Conservation (phyloP, 768 basidiomycete genomes). For the Lactifluus hygrophoroides region DNA sequence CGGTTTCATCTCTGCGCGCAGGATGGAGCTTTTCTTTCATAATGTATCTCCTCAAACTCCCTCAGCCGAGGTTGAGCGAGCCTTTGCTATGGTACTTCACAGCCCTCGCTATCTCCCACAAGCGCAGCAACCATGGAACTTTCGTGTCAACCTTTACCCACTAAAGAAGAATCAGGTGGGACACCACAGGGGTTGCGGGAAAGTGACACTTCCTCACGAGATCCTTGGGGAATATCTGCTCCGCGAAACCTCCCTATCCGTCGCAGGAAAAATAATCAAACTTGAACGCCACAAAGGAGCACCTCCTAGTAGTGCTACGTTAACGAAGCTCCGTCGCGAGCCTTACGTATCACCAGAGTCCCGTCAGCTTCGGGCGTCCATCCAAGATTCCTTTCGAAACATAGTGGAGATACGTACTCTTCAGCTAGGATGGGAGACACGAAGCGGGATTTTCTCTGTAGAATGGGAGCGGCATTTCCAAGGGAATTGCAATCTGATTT, state of each 20-base stretch:
- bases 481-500: conserved; percentile 28
- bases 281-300: conserved; percentile 20
- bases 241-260: conserved; percentile 22
- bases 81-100: conserved; percentile 42
- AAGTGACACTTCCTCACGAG: conserved; percentile 39
- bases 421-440: conserved; percentile 56
- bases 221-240: conserved; percentile 38
- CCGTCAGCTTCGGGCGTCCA: background rate
- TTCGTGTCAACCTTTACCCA: conserved; percentile 42
- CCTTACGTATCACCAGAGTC: conserved; percentile 14
- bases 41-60: conserved; percentile 22
- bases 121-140: conserved; percentile 36
- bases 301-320: conserved; percentile 24
- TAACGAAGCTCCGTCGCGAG: conserved; percentile 11
- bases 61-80: conserved; percentile 20
- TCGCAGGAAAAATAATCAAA: conserved; percentile 29
- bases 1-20: background rate
- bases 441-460: conserved; percentile 47
- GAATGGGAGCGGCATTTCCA: conserved; percentile 41
- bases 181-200: conserved; percentile 36
- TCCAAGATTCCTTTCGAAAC: conserved; percentile 24
- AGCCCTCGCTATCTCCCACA: conserved; percentile 29
- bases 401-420: conserved; percentile 31
- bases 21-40: conserved; percentile 31
- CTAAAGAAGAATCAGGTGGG: conserved; percentile 26